phyloP scores from a whole-genome alignment of 2,329 filamentous ascomycete species.

The Pseudogymnoascus sp. region DNA sequence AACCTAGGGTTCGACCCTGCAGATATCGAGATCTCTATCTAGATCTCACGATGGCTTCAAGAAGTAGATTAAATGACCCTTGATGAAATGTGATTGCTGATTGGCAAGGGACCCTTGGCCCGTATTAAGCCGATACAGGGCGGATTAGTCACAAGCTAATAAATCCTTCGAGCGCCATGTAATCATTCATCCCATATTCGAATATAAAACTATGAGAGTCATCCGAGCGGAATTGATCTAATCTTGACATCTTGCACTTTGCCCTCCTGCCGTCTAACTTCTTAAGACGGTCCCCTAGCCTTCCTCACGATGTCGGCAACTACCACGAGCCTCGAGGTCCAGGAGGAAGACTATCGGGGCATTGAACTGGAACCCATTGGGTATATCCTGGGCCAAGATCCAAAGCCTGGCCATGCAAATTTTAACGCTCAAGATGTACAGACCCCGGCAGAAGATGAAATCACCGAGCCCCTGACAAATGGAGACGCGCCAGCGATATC shows the following conservation, averaged over 20 bases:
- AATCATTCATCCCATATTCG: neutral
- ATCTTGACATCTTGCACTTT: neutral
- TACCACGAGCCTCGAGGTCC: neutral
- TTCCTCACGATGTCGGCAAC: neutral
- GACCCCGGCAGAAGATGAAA: neutral
- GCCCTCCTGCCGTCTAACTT: neutral
- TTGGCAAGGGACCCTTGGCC: neutral
- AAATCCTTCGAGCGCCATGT: neutral
- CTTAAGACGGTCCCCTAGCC: neutral
- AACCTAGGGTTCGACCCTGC: neutral
- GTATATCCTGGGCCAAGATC: neutral
- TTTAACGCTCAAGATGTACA: neutral
- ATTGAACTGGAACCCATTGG: constrained; percentile 14
- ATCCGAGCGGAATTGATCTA: neutral
- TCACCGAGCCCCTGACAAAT: constrained; percentile 6
- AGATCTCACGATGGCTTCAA: neutral
- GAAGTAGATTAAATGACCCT: neutral
- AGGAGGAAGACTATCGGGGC: neutral
- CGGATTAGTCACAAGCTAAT: neutral
- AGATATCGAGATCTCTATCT: no score
- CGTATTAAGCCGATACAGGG: neutral
- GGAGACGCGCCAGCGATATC: constrained; percentile 7
- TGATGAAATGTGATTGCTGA: neutral
- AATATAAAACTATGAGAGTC: neutral
- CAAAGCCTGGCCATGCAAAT: neutral